A percentile compares a stretch with the other conserved stretches of the same genome.
These are phyloP conservation scores for Haemoproteus tartakovskyi DNA, from an alignment of 169 alveolate species.

Conservation along the genomic window DNA sequence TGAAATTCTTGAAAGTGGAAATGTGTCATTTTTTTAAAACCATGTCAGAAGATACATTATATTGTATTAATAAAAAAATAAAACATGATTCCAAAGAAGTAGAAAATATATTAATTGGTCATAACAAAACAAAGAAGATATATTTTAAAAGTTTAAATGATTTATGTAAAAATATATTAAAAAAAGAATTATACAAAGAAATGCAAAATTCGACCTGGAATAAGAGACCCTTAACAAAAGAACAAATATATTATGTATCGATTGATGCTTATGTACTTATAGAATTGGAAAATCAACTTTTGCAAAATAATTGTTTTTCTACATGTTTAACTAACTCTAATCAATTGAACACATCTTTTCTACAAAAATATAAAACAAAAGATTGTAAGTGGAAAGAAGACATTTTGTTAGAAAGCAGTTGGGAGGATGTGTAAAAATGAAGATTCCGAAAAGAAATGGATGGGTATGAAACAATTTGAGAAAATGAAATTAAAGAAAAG, in stretches of 20 bases:
- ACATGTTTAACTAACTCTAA: slow-evolving; percentile 18
- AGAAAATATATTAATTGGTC: neutral
- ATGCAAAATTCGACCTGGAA: slow-evolving; percentile 88
- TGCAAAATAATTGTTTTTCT: slow-evolving; percentile 23
- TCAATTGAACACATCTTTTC: slow-evolving; percentile 4
- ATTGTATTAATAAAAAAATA: slow-evolving; percentile 10
- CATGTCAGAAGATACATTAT: slow-evolving; percentile 2
- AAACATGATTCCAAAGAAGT: neutral
- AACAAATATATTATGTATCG: slow-evolving; percentile 85
- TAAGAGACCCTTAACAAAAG: slow-evolving; percentile 80
- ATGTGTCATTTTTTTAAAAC: slow-evolving; percentile 34
- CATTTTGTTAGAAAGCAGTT: too few species aligned
- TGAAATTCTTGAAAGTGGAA: slow-evolving; percentile 24
- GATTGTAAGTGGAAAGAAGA: slow-evolving; percentile 26
- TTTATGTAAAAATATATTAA: slow-evolving; percentile 72
- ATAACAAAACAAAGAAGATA: neutral
- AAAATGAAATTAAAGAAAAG: too few species aligned
- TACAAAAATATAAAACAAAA: slow-evolving; percentile 22
- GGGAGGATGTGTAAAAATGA: too few species aligned
- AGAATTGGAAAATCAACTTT: slow-evolving; percentile 31
- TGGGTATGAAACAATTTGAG: too few species aligned
- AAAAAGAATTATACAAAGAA: slow-evolving; percentile 75
- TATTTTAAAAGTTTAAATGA: slow-evolving; percentile 72
- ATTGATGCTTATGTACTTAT: slow-evolving; percentile 82
- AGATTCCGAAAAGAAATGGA: too few species aligned